These are phyloP conservation scores for Nakataea oryzae DNA, from an alignment of 2,329 filamentous ascomycete species.

Conservation along the genomic window DNA sequence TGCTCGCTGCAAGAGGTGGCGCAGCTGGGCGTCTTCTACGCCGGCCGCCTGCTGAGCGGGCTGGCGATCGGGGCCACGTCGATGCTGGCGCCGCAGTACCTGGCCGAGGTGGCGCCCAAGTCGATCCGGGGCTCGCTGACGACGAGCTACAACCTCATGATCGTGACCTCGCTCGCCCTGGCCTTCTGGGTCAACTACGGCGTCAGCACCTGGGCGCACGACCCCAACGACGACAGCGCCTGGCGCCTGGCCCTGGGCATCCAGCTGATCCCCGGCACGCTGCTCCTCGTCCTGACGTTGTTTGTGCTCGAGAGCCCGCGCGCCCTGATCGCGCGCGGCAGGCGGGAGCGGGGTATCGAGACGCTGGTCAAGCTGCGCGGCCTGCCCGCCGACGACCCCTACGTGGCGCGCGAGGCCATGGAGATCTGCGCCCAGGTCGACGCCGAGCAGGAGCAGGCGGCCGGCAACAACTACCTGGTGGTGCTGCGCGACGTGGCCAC, in stretches of 20 bases:
- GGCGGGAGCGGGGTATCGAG: constrained; percentile 20
- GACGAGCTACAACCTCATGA: constrained; percentile 27
- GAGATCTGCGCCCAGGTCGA: constrained; percentile 24
- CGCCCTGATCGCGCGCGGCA: constrained; percentile 23
- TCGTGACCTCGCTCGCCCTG: constrained; percentile 21
- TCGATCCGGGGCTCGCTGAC: constrained; percentile 27
- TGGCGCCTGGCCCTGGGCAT: constrained; percentile 25
- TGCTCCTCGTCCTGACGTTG: constrained; percentile 22
- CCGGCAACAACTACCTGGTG: constrained; percentile 1
- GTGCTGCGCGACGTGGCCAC: constrained; percentile 11
- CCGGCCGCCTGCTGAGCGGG: constrained; percentile 24
- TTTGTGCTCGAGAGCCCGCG: constrained; percentile 23
- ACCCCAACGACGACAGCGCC: constrained; percentile 19
- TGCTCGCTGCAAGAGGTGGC: constrained; percentile 24
- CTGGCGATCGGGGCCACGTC: constrained; percentile 23
- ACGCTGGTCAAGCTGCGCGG: constrained; percentile 26
- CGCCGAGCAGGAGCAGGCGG: constrained; percentile 13
- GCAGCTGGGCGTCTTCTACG: constrained; percentile 22
- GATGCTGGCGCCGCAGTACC: constrained; percentile 27
- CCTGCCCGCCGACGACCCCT: constrained; percentile 24
- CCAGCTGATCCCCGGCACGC: constrained; percentile 24
- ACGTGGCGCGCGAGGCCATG: constrained; percentile 24
- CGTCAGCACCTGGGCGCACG: constrained; percentile 13
- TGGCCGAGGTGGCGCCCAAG: constrained; percentile 28
- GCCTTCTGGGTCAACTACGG: constrained; percentile 22